phyloP scores from a whole-genome alignment of 768 basidiomycete genomes.

The Strobilomyces dryophilus region DNA sequence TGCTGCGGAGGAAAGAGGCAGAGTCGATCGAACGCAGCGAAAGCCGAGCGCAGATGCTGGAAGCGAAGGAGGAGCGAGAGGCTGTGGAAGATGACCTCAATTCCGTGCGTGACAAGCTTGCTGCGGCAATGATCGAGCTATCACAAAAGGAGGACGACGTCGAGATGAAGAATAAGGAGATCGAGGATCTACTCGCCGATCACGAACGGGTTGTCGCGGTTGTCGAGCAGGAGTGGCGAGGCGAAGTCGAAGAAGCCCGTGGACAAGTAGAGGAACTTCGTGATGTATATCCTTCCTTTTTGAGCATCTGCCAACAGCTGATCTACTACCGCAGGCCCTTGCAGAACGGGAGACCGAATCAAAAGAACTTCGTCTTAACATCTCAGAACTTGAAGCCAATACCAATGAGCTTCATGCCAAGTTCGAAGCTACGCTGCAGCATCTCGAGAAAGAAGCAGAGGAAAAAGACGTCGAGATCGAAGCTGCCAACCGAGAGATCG shows the following conservation, averaged over 20 bases:
- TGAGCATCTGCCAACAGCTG: not conserved
- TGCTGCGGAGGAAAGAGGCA: conserved; percentile 57
- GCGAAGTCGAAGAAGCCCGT: conserved; percentile 79
- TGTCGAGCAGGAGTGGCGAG: conserved; percentile 83
- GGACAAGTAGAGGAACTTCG: conserved; percentile 75
- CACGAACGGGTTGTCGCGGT: conserved; percentile 67
- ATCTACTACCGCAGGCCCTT: conserved; percentile 45
- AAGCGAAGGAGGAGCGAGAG: conserved; percentile 71
- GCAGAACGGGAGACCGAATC: conserved; percentile 78
- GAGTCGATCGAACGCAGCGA: conserved; percentile 67
- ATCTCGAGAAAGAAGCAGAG: conserved; percentile 74
- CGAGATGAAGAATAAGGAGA: conserved; percentile 71
- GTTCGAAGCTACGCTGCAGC: conserved; percentile 69
- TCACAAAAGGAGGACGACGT: conserved; percentile 87
- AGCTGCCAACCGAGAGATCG: conserved; percentile 69
- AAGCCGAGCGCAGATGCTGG: conserved; percentile 65
- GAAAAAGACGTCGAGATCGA: conserved; percentile 79
- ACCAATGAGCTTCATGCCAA: conserved; percentile 67
- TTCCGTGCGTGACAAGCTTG: conserved; percentile 68
- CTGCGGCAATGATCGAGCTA: conserved; percentile 76
- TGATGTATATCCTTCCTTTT: conserved; percentile 45
- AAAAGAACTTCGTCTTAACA: conserved; percentile 65
- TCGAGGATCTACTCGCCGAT: conserved; percentile 73
- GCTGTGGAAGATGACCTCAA: conserved; percentile 78
- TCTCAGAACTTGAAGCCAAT: conserved; percentile 72